phyloP scores from a whole-genome alignment of 169 alveolate genomes.

The Plasmodium knowlesi region DNA sequence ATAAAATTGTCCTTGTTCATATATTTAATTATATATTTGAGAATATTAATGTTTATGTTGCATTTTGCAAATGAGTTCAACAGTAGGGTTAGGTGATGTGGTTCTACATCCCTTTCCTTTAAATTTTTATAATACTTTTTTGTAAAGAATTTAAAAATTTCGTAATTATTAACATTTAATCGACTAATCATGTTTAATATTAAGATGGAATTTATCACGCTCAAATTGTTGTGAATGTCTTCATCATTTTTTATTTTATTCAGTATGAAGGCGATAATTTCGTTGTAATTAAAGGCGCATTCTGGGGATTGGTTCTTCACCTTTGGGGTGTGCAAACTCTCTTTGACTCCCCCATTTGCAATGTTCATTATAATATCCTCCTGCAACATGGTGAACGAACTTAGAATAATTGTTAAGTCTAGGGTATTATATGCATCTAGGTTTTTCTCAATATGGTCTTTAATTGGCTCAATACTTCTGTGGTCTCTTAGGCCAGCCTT shows the following conservation, averaged over 20 bases:
- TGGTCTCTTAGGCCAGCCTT: conserved; percentile 40
- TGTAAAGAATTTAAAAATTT: conserved; percentile 71
- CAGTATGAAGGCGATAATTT: conserved; percentile 29
- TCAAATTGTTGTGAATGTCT: conserved; percentile 62
- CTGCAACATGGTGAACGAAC: conserved; percentile 54
- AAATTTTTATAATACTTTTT: conserved; percentile 67
- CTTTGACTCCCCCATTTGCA: not conserved
- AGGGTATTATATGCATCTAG: conserved; percentile 40
- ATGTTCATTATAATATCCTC: conserved; percentile 19
- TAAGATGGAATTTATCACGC: conserved; percentile 66
- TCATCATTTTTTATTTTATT: conserved; percentile 69
- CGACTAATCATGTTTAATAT: conserved; percentile 70
- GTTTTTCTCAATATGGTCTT: conserved; percentile 50
- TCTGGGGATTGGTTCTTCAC: not conserved
- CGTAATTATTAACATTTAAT: conserved; percentile 57
- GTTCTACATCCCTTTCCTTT: conserved; percentile 75
- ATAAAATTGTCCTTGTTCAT: conserved; percentile 70
- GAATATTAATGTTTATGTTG: conserved; percentile 66
- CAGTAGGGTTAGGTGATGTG: conserved; percentile 69
- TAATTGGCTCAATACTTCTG: conserved; percentile 29
- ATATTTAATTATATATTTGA: conserved; percentile 69
- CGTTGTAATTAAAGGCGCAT: conserved; percentile 17
- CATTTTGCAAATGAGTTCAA: conserved; percentile 75
- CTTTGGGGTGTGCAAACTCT: not conserved
- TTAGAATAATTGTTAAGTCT: conserved; percentile 72